Base-by-base conservation (phyloP, 2,329 filamentous ascomycete genomes). In the Verticillium albo-atrum region DNA sequence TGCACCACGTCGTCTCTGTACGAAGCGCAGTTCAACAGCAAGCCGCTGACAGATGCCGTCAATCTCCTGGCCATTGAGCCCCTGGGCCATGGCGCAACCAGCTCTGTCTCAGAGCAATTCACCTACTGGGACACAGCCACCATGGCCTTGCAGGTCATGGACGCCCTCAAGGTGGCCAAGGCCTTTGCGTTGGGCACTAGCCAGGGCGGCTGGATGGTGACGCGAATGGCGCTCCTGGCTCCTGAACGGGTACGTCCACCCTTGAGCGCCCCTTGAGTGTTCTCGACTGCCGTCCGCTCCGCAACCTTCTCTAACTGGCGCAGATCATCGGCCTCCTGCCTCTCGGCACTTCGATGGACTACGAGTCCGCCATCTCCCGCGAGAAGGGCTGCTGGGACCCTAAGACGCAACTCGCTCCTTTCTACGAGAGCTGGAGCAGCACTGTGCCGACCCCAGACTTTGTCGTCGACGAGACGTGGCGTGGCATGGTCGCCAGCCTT, bases 111-210 rank as follows among this genome's bases (percentile, higher is more conserved):
- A 0, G 79, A 82, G 65, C 77, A 81, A 60, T 84, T 81, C 65
- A 83, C 79, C 2, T 83, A 82, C 71, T 84, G 82, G 82, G 82
- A 84, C 67, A 71, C 80, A 3, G 81, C 81, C 52, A 70, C 75
- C 60, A 79, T 86, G 79, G 77, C 78, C 12, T 70, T 84, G 9
- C 82, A 87, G 70, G 81, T 83, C 1, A 74, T 87, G 75, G 78
- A 84, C 42, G 74, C 74, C 5, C 72, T 84, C 3, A 73, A 74
- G 2, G 73, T 83, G 27, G 56, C 72, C 20, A 78, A 78, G 71
- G 80, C 78, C 0, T 83, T 81, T 62, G 75, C 77, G 1, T 67
- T 83, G 9, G 81, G 81, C 20, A 82, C 79, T 9, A 81, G 77
- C 58, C 79, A 82, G 67, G 81, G 81, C 25, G 81, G 80, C 2